These are phyloP conservation scores for Coix lacrymajobi DNA, from an alignment of 176 grass and related monocot genomes.

Conservation along the genomic window DNA sequence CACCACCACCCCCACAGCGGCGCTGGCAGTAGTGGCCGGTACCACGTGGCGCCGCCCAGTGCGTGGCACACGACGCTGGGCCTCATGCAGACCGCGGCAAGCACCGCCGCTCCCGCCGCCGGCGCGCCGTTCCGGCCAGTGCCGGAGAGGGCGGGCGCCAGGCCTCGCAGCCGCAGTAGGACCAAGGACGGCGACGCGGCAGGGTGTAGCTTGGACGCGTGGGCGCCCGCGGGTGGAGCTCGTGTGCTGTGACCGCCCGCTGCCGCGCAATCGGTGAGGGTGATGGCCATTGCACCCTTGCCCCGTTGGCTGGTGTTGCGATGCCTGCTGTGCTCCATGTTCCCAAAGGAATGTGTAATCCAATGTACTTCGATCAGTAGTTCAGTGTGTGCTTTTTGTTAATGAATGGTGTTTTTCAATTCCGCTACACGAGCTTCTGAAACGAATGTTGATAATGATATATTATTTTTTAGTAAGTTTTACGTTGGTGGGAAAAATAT, in stretches of 20 bases:
- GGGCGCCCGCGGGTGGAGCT: constrained; percentile 37
- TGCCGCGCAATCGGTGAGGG: background rate
- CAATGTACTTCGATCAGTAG: background rate
- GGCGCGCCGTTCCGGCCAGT: constrained; percentile 23
- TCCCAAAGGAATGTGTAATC: background rate
- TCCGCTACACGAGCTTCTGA: too few relatives aligned
- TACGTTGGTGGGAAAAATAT: too few relatives aligned
- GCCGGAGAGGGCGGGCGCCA: constrained; percentile 12
- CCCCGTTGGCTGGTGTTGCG: background rate
- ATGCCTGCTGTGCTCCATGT: background rate
- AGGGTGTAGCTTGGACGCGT: constrained; percentile 50
- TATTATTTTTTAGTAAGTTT: too few relatives aligned
- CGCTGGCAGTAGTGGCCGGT: background rate
- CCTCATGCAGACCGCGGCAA: constrained; percentile 58
- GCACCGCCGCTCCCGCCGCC: background rate
- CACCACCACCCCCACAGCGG: background rate
- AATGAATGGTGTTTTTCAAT: background rate
- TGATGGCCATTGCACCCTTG: background rate
- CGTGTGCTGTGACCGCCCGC: constrained; percentile 44
- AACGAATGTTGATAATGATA: too few relatives aligned
- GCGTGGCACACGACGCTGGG: constrained; percentile 63
- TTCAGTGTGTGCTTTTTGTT: background rate
- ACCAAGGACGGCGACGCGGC: constrained; percentile 26
- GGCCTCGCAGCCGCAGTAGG: background rate
- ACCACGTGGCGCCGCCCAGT: background rate